These are phyloP conservation scores for Spergularia azorica DNA, from an alignment of 179 eudicot species.

Conservation along the genomic window DNA sequence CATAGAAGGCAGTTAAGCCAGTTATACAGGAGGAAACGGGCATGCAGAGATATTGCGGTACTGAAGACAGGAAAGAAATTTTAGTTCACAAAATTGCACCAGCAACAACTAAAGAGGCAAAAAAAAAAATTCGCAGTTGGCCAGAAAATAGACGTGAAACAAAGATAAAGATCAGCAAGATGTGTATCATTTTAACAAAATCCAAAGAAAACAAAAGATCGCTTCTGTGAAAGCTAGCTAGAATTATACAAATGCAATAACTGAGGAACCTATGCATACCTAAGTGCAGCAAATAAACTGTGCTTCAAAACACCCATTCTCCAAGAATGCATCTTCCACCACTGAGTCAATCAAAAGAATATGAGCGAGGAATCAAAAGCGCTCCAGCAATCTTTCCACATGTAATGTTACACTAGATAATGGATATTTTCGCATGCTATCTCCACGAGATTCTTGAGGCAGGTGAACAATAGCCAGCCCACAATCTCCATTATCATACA, in stretches of 20 bases:
- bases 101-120: background rate
- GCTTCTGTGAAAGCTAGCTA: constrained; percentile 17
- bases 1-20: no score
- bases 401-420: background rate
- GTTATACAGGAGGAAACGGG: no score
- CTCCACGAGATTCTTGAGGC: constrained; percentile 14
- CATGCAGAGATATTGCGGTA: no score
- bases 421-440: background rate
- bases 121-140: background rate
- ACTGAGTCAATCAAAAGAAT: constrained; percentile 19
- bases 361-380: background rate
- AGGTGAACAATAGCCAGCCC: background rate
- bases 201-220: background rate
- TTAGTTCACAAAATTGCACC: background rate
- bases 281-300: constrained; percentile 17
- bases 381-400: constrained; percentile 2
- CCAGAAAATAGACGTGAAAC: background rate
- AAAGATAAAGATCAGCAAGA: background rate
- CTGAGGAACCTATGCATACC: constrained; percentile 23
- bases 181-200: background rate
- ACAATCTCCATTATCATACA: constrained; percentile 24
- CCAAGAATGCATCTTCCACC: background rate
- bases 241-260: constrained; percentile 19
- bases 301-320: constrained; percentile 12
- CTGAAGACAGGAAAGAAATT: no score